A percentile compares a stretch with the other conserved stretches of the same genome.
Evolutionary conservation across 805 yeast genomes (phyloP).

Genomic region (Saccharomycopsis sp.): DNA sequence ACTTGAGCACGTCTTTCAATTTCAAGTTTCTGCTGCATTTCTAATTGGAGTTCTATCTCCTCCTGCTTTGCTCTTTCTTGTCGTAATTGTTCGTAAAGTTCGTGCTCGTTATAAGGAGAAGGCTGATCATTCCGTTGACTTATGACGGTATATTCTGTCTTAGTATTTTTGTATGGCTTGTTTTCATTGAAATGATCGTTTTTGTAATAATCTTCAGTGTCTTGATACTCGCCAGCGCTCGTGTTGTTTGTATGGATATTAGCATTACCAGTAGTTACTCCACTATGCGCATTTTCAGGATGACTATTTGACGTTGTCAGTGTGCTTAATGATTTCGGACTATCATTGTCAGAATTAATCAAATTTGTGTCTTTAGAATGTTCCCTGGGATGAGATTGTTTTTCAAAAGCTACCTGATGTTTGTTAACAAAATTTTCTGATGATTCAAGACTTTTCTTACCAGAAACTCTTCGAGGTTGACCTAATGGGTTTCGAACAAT

Average conservation of each 20-base stretch:
- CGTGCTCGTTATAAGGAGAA: conserved; percentile 4
- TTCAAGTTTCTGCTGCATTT: neutral
- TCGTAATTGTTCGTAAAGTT: conserved; percentile 16
- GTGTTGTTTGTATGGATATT: too few relatives aligned
- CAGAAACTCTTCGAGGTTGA: conserved; percentile 18
- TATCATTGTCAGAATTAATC: too few relatives aligned
- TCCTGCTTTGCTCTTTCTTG: conserved; percentile 17
- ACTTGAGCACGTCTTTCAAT: conserved; percentile 2
- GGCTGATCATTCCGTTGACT: too few relatives aligned
- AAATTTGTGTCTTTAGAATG: too few relatives aligned
- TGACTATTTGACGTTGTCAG: too few relatives aligned
- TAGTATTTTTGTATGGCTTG: too few relatives aligned
- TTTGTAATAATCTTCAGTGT: neutral
- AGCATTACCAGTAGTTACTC: too few relatives aligned
- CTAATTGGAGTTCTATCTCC: conserved; percentile 6
- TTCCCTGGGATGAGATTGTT: too few relatives aligned
- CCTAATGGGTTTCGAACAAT: conserved; percentile 8
- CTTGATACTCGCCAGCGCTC: neutral
- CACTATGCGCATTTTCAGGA: too few relatives aligned
- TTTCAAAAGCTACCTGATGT: too few relatives aligned
- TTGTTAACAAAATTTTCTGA: neutral
- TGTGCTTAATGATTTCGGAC: too few relatives aligned
- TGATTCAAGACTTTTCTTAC: conserved; percentile 7
- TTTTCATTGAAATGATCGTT: too few relatives aligned
- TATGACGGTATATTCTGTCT: neutral